Base-by-base conservation (phyloP, 2,329 filamentous ascomycete genomes). In the Mycosphaerella arachidis region DNA sequence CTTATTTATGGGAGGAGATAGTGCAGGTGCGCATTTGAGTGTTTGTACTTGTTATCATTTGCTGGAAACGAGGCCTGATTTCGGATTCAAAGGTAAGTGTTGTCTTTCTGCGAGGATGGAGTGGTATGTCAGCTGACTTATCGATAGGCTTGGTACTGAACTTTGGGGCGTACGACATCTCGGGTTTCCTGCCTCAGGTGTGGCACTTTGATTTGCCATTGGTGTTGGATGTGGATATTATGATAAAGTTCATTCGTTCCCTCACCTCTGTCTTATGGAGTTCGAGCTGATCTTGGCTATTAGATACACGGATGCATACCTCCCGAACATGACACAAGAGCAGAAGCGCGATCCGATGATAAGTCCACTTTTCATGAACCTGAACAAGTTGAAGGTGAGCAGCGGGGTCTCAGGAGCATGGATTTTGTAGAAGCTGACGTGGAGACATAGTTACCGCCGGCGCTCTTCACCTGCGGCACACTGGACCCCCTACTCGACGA, bases 401-500 rank as follows among this genome's bases (percentile, higher is more conserved):
- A 53, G 30, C 4, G 48, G 53, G 18, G 16, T 10, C 31, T 40
- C 9, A 37, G 30, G 35, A 4, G 8, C 24, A 56, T 43, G 2
- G 18, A 20, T n/a, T 40, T 8, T 9, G 37, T 43, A 35, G 7
- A 9, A 6, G 30, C 33, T 46, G 13, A 37, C 8, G 43, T 27
- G 31, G 27, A 72, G 58, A 67, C 64, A 70, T 30, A 67, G 56
- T 68, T 84, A n/a, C 82, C 82, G 27, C 77, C 78, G 0, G 81
- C 82, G 2, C 66, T 86, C 20, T 85, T 85, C 63, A 75, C 78
- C 0, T 81, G 78, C 59, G 82, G 83, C 0, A 84, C 81, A 5
- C 76, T 80, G 59, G 83, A 86, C 69, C 76, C 76, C 6, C 63
- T 85, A 60, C 66, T 85, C 0, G 80, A 82, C 64, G 80, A 82